Percentiles rank a stretch among this genome's conserved stretches.
These are phyloP conservation scores for Saccharomycopsis capsularis DNA, from an alignment of 805 yeast species.

Conservation along the genomic window DNA sequence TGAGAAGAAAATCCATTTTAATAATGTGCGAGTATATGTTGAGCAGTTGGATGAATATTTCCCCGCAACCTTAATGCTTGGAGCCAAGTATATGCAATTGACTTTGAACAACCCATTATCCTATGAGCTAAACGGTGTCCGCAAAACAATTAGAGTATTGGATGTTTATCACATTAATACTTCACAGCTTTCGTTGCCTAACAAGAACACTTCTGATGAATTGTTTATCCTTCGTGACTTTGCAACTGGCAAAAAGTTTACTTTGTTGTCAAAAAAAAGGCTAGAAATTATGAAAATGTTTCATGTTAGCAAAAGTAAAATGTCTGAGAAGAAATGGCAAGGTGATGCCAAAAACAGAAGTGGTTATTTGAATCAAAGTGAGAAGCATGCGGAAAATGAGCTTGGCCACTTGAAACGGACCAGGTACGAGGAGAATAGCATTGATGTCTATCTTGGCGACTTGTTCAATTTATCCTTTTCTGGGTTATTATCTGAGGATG, in stretches of 20 bases:
- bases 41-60: conserved; percentile 39
- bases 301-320: conserved; percentile 9
- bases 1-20: conserved; percentile 30
- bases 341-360: not conserved
- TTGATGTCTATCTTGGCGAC: conserved; percentile 11
- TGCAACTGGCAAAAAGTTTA: not conserved
- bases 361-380: too few species aligned
- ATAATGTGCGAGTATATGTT: conserved; percentile 47
- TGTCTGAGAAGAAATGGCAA: not conserved
- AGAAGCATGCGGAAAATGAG: too few species aligned
- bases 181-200: not conserved
- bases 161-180: not conserved
- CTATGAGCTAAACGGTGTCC: conserved; percentile 28
- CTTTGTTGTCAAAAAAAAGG: conserved; percentile 1
- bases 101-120: not conserved
- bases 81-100: conserved; percentile 32
- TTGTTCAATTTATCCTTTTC: conserved; percentile 10
- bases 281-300: conserved; percentile 10
- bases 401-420: too few species aligned
- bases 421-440: not conserved
- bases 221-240: not conserved
- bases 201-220: not conserved
- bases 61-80: conserved; percentile 59
- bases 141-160: conserved; percentile 29
- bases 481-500: conserved; percentile 21